These are phyloP conservation scores for Fusarium bulbicola DNA, from an alignment of 2,329 filamentous ascomycete species.

Conservation along the genomic window DNA sequence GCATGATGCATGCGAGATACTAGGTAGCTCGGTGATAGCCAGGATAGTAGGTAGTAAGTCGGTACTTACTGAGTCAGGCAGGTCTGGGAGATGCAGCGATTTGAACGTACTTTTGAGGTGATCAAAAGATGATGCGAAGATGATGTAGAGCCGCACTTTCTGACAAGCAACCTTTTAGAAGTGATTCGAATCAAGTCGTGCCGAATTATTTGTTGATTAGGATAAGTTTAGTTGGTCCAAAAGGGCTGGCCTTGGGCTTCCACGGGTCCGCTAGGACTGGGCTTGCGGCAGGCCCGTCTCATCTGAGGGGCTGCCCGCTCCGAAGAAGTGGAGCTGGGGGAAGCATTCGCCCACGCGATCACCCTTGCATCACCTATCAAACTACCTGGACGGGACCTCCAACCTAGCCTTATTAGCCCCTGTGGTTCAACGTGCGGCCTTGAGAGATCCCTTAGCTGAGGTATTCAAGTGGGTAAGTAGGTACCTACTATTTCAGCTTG, in stretches of 20 bases:
- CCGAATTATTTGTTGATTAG: not conserved
- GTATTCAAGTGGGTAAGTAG: not conserved
- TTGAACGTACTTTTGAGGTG: slow-evolving; percentile 8
- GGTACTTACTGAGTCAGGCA: slow-evolving; percentile 10
- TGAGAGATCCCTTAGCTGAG: not conserved
- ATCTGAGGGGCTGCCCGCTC: slow-evolving; percentile 27
- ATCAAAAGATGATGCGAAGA: not conserved
- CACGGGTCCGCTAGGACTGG: not conserved
- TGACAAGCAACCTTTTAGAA: not conserved
- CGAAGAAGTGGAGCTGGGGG: slow-evolving; percentile 18
- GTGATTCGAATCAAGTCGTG: slow-evolving; percentile 8
- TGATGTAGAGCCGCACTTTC: not conserved
- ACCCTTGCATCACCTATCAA: slow-evolving; percentile 29
- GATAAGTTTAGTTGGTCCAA: slow-evolving; percentile 16
- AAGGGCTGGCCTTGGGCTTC: not conserved
- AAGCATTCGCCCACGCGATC: slow-evolving; percentile 34
- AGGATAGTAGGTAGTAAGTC: not conserved
- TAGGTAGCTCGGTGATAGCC: not conserved
- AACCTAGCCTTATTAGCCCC: not conserved
- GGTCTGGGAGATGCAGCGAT: not conserved
- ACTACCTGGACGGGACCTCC: not conserved
- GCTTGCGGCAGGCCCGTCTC: slow-evolving; percentile 7
- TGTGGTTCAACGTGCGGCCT: not conserved
- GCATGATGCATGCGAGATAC: slow-evolving; percentile 39
- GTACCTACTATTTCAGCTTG: not conserved